Evolutionary conservation across 169 alveolate species (phyloP).

Genomic region (Besnoitia besnoiti): DNA sequence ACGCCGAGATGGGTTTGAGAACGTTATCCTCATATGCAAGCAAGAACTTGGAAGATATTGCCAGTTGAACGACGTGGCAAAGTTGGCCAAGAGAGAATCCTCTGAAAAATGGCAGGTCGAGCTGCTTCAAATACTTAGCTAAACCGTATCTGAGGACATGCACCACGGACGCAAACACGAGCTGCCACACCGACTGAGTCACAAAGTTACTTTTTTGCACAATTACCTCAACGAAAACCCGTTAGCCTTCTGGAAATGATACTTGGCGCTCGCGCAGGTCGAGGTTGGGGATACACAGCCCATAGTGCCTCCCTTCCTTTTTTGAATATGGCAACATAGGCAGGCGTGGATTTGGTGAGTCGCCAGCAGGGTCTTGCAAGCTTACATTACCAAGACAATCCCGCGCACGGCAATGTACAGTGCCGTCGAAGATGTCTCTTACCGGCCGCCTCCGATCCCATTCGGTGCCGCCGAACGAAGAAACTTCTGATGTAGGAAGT

Average conservation of each 20-base stretch:
- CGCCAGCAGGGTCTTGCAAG: no score
- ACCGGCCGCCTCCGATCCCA: slow-evolving; percentile 55
- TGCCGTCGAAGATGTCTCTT: background rate
- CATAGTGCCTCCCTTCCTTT: no score
- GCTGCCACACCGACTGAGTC: no score
- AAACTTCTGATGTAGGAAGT: background rate
- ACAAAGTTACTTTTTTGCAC: no score
- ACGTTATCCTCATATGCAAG: slow-evolving; percentile 74
- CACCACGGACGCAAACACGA: background rate
- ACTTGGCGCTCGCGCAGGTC: no score
- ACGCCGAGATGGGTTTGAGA: slow-evolving; percentile 72
- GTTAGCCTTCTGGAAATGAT: no score
- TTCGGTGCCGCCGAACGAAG: background rate
- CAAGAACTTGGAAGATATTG: slow-evolving; percentile 63
- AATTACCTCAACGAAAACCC: no score
- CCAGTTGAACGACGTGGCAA: slow-evolving; percentile 83
- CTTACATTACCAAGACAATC: no score
- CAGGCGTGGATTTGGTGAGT: no score
- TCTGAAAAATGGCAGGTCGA: slow-evolving; percentile 77
- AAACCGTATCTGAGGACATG: slow-evolving; percentile 80
- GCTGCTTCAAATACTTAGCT: slow-evolving; percentile 77
- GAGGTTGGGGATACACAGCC: no score
- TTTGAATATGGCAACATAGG: no score
- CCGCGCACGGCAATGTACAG: no score
- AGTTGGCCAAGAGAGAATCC: slow-evolving; percentile 79